Conservation (phyloP, 2,329 filamentous ascomycete species). For the Epichloe gansuensis region DNA sequence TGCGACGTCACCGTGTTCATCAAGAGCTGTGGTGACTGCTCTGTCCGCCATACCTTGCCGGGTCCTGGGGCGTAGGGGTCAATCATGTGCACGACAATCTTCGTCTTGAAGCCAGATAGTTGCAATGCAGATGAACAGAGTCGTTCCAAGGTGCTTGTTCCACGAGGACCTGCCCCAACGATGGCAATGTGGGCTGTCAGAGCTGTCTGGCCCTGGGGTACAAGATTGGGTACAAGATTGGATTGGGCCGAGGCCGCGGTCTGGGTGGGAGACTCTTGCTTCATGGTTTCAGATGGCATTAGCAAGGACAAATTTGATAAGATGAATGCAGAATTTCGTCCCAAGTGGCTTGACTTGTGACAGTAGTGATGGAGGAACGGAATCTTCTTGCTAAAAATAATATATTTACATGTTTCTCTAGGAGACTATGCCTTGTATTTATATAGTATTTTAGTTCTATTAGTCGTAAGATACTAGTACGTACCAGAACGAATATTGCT, state of each 20-base stretch:
- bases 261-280: not conserved
- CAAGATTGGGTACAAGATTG: not conserved
- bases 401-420: no score
- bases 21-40: constrained; percentile 4
- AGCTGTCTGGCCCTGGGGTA: not conserved
- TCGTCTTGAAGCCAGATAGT: not conserved
- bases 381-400: no score
- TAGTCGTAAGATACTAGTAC: no score
- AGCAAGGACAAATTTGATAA: no score
- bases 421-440: no score
- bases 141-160: constrained; percentile 5
- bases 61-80: constrained; percentile 2
- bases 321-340: no score
- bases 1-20: constrained; percentile 7
- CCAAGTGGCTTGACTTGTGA: no score
- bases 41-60: constrained; percentile 4
- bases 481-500: no score
- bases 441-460: no score
- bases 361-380: no score
- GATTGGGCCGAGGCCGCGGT: not conserved
- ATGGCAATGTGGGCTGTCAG: constrained; percentile 3
- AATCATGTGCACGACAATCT: constrained; percentile 2
- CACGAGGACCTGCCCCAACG: constrained; percentile 4
- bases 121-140: constrained; percentile 2
- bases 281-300: not conserved